Percentiles rank a stretch among this genome's conserved stretches.
Evolutionary conservation across 1,139 yeast species (phyloP).

Genomic region (Pneumocystis oryctolagi): DNA sequence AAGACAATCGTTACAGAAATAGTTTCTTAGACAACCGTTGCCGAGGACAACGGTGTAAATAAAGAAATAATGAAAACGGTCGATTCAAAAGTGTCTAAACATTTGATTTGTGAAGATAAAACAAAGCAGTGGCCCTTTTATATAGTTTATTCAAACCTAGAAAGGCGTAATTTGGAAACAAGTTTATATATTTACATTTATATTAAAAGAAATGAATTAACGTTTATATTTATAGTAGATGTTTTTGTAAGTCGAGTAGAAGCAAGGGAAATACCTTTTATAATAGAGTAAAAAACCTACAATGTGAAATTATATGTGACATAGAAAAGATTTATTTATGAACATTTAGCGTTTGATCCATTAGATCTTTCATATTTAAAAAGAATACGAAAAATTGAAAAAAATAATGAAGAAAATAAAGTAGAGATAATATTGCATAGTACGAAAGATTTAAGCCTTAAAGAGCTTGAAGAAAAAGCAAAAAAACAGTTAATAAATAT

Average conservation of each 20-base stretch:
- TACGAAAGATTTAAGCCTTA: not conserved
- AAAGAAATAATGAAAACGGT: not conserved
- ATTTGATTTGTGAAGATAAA: not conserved
- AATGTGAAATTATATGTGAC: not conserved
- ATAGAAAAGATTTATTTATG: not conserved
- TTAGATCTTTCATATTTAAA: constrained; percentile 6
- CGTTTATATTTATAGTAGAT: constrained; percentile 1
- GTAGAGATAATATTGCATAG: constrained; percentile 6
- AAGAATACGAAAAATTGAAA: constrained; percentile 6
- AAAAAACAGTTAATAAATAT: not conserved
- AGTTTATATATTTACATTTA: not conserved
- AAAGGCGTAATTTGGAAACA: constrained; percentile 8
- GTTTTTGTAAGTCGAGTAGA: constrained; percentile 8
- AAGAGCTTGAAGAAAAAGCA: constrained; percentile 2
- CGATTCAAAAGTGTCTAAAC: not conserved
- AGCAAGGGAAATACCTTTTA: constrained; percentile 3
- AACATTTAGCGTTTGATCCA: not conserved
- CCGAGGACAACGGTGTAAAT: too few species aligned
- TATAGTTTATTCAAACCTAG: constrained; percentile 9
- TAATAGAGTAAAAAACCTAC: constrained; percentile 1
- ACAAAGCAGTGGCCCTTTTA: constrained; percentile 6
- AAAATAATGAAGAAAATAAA: not conserved
- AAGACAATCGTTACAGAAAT: too few species aligned
- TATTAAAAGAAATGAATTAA: not conserved
- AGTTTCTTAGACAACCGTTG: too few species aligned